Evolutionary conservation across 2,329 filamentous ascomycete genomes (phyloP), one percentile per base, ranked within the genome.

Genomic region (Hypocrella siamensis): DNA sequence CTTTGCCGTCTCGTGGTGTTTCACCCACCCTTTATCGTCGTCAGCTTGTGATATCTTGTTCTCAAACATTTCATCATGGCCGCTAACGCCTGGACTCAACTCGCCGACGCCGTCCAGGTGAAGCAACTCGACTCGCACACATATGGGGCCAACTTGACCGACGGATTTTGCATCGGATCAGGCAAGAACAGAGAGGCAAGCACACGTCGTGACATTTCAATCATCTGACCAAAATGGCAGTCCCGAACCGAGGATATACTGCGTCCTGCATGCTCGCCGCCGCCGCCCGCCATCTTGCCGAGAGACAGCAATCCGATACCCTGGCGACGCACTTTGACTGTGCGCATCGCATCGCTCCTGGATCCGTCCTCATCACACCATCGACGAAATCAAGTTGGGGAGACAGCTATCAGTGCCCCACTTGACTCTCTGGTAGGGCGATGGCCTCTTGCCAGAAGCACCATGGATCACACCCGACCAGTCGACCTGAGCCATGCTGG

Each of bases 171-270:
- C 32, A 38, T 48, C 15, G 42, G 46, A 14, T 32, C 42, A 28
- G 46, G 47, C 47, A 31, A 19, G 26, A 17, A 14, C 17, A 11
- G 8, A 26, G 4, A 29, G 15, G 16, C 19, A 17, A 28, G 26
- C 26, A 28, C 17, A 17, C 8, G 6, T 17, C 26, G 14, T n/a
- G n/a, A 8, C 4, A n/a, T 26, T 7, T 16, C n/a, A 11, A 12
- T 6, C n/a, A 19, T 7, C 31, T 33, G 30, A 31, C 24, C 14
- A 18, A 2, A 16, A 10, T 16, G 12, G 9, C 27, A 48, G 48
- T 60, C n/a, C 56, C 57, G 11, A 56, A 61, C 25, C 56, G 57
- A 27, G 57, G 56, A 19, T 61, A 60, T 36, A 44, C 52, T 1
- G 47, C 55, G 4, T 47, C 49, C 3, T 50, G 50, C 31, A 44